Evolutionary conservation across 1,284 basidiomycete species (phyloP).

Genomic region (Boletus mariae): DNA sequence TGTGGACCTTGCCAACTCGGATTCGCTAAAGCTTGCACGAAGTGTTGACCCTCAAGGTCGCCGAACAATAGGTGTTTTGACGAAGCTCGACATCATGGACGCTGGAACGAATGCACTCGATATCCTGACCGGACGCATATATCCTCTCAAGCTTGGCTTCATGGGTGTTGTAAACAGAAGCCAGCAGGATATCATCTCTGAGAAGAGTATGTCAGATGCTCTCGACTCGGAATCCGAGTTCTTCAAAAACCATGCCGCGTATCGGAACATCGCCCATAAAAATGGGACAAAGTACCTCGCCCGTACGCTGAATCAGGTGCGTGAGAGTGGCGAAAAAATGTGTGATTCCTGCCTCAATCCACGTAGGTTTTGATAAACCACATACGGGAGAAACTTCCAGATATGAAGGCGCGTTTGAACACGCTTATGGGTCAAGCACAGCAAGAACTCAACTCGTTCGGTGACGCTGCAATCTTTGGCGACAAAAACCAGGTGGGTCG

Average conservation of each 20-base stretch:
- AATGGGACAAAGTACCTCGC: constrained; percentile 96
- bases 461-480: constrained; percentile 90
- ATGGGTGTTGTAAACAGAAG: constrained; percentile 97
- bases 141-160: constrained; percentile 96
- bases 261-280: constrained; percentile 94
- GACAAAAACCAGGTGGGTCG: constrained; percentile 79
- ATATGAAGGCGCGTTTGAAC: constrained; percentile 99
- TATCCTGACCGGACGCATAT: constrained; percentile 92
- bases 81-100: constrained; percentile 98
- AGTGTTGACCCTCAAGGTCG: constrained; percentile 94
- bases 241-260: constrained; percentile 87
- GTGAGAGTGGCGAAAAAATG: constrained; percentile 19
- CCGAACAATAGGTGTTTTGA: constrained; percentile 93
- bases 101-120: constrained; percentile 97
- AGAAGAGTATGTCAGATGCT: constrained; percentile 85
- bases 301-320: constrained; percentile 89
- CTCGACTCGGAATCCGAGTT: constrained; percentile 87
- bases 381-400: constrained; percentile 97
- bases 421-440: constrained; percentile 99
- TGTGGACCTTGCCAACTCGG: constrained; percentile 97
- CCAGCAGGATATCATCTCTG: constrained; percentile 94
- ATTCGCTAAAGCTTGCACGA: constrained; percentile 94
- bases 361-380: constrained; percentile 90
- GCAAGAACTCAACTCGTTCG: constrained; percentile 95
- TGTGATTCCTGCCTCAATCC: neutral